These are phyloP conservation scores for Cercospora sp. DNA, from an alignment of 2,329 filamentous ascomycete genomes.

Conservation along the genomic window DNA sequence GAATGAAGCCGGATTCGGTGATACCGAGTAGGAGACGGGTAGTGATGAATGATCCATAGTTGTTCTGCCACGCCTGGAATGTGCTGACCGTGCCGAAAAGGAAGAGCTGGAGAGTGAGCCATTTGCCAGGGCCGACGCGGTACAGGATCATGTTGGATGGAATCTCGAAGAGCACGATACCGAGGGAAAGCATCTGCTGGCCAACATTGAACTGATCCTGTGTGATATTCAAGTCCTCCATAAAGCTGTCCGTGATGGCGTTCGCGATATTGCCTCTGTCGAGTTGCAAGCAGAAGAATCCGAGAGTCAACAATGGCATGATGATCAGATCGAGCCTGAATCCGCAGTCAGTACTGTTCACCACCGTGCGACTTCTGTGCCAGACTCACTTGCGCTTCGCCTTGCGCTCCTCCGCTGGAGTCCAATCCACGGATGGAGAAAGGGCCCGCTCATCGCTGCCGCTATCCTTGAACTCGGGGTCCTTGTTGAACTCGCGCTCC, in stretches of 20 bases:
- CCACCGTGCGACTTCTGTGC: neutral
- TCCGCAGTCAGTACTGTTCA: neutral
- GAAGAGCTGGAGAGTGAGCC: slow-evolving; percentile 45
- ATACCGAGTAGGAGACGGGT: slow-evolving; percentile 45
- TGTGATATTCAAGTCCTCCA: slow-evolving; percentile 37
- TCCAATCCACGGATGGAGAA: slow-evolving; percentile 24
- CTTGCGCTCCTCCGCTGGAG: slow-evolving; percentile 32
- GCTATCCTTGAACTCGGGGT: neutral
- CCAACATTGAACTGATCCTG: slow-evolving; percentile 40
- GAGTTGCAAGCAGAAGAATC: slow-evolving; percentile 40
- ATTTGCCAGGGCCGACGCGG: slow-evolving; percentile 42
- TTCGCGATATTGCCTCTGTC: slow-evolving; percentile 39
- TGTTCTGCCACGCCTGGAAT: slow-evolving; percentile 46
- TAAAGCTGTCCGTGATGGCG: slow-evolving; percentile 38
- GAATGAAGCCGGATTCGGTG: slow-evolving; percentile 50
- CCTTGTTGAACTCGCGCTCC: slow-evolving; percentile 1
- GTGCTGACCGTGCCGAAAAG: slow-evolving; percentile 43
- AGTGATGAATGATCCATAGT: slow-evolving; percentile 42
- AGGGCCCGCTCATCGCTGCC: slow-evolving; percentile 10
- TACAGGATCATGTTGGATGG: slow-evolving; percentile 39
- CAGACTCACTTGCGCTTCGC: slow-evolving; percentile 36
- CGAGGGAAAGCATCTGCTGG: slow-evolving; percentile 39
- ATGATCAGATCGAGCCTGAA: slow-evolving; percentile 37
- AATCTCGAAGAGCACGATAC: slow-evolving; percentile 40
- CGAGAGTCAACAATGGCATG: slow-evolving; percentile 39